Conservation (phyloP, 305 asterid species). For the Fraxinus angustifolia region DNA sequence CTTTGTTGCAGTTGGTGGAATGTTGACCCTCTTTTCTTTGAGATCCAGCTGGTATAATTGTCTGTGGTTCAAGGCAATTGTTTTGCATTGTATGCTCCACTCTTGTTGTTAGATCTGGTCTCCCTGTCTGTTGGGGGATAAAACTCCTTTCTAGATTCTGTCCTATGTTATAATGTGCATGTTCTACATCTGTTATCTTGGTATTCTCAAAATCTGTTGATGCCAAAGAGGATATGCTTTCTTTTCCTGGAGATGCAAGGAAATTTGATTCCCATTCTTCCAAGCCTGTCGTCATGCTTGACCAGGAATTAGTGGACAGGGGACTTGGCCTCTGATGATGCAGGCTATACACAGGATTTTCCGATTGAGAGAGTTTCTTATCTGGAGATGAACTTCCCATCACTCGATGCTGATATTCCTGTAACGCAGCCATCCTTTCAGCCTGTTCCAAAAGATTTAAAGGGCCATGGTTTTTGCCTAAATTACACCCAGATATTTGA, state of each 20-base stretch:
- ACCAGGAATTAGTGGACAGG: conserved; percentile 32
- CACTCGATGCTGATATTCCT: conserved; percentile 32
- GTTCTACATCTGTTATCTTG: conserved; percentile 27
- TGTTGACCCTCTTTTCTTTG: conserved; percentile 30
- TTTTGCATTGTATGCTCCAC: conserved; percentile 21
- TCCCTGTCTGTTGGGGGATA: conserved; percentile 31
- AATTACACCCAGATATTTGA: conserved; percentile 35
- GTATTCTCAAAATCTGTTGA: conserved; percentile 34
- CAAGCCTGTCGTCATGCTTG: conserved; percentile 38
- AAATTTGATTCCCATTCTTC: conserved; percentile 39
- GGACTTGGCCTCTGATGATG: conserved; percentile 29
- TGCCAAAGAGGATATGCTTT: conserved; percentile 38
- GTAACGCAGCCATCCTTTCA: conserved; percentile 39
- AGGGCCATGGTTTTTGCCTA: conserved; percentile 32
- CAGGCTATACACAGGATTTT: conserved; percentile 22
- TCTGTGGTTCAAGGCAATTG: conserved; percentile 23
- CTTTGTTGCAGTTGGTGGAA: conserved; percentile 25
- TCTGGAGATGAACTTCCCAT: conserved; percentile 26
- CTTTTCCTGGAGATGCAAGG: conserved; percentile 35
- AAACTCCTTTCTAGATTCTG: conserved; percentile 33
- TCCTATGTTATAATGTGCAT: conserved; percentile 25
- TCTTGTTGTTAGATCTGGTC: conserved; percentile 32
- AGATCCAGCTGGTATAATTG: conserved; percentile 26
- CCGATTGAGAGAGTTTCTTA: conserved; percentile 34
- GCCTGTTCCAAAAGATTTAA: conserved; percentile 31